Conservation (phyloP, 129 eudicot genomes). For the Saussurea involucrata region DNA sequence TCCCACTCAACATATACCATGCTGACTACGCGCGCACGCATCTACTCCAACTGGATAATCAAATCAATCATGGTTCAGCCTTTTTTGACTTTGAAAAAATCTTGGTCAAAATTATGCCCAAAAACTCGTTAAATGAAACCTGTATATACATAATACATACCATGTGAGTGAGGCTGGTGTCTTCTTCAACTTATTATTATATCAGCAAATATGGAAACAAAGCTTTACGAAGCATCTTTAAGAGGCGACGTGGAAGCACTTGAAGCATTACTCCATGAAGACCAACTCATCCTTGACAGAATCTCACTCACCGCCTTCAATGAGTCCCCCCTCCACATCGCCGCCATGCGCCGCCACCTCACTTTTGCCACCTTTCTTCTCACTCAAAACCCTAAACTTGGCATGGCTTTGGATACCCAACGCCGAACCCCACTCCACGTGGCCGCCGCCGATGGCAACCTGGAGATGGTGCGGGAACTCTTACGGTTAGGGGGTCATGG, state of each 20-base stretch:
- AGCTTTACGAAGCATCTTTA: constrained; percentile 22
- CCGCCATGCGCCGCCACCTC: constrained; percentile 24
- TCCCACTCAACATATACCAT: background rate
- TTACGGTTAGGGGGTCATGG: constrained; percentile 1
- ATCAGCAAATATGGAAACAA: constrained; percentile 18
- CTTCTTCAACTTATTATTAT: background rate
- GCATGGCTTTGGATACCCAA: constrained; percentile 1
- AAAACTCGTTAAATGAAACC: background rate
- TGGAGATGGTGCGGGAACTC: constrained; percentile 9
- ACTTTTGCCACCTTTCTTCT: constrained; percentile 3
- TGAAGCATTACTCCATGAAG: constrained; percentile 17
- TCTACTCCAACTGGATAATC: background rate
- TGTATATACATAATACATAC: constrained; percentile 5
- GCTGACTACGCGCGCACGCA: background rate
- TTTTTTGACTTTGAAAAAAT: constrained; percentile 16
- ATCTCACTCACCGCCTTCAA: constrained; percentile 20
- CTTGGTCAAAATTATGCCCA: background rate
- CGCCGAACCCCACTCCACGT: constrained; percentile 27
- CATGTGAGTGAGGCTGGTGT: background rate
- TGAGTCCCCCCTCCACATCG: constrained; percentile 23
- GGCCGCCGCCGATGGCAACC: constrained; percentile 14
- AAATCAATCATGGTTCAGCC: no score
- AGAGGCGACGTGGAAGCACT: constrained; percentile 14
- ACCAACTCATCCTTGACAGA: constrained; percentile 23
- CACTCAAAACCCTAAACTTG: constrained; percentile 13